A percentile compares a stretch with the other conserved stretches of the same genome.
These are phyloP conservation scores for Monilinia fructicola DNA, from an alignment of 2,329 filamentous ascomycete species.

Conservation along the genomic window DNA sequence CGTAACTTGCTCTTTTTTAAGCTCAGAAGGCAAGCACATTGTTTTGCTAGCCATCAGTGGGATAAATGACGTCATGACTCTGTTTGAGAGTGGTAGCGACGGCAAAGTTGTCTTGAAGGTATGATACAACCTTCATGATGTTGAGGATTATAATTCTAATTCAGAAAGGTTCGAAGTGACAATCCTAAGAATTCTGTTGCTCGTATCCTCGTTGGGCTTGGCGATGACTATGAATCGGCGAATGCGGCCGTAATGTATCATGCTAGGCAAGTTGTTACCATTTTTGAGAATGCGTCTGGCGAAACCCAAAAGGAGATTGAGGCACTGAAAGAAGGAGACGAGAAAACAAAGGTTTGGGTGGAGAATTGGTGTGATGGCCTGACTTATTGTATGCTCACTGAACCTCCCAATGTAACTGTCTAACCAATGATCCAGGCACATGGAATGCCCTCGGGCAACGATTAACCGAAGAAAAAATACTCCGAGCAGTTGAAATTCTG, in stretches of 20 bases:
- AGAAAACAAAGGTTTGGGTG: slow-evolving; percentile 59
- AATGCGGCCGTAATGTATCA: slow-evolving; percentile 84
- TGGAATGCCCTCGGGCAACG: slow-evolving; percentile 91
- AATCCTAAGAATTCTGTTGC: slow-evolving; percentile 53
- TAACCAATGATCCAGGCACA: slow-evolving; percentile 54
- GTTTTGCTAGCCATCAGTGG: slow-evolving; percentile 79
- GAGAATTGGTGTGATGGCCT: slow-evolving; percentile 91
- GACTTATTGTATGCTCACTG: slow-evolving; percentile 65
- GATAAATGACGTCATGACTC: slow-evolving; percentile 65
- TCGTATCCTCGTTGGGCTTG: slow-evolving; percentile 68
- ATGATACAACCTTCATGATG: slow-evolving; percentile 28
- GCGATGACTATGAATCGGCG: slow-evolving; percentile 70
- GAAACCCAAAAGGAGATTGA: slow-evolving; percentile 50
- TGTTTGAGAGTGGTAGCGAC: slow-evolving; percentile 63
- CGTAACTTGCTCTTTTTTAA: slow-evolving; percentile 75
- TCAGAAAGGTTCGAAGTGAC: slow-evolving; percentile 64
- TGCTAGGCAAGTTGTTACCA: slow-evolving; percentile 64
- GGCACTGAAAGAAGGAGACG: slow-evolving; percentile 49
- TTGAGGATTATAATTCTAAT: background rate
- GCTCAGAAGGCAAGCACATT: slow-evolving; percentile 67
- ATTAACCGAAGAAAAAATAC: slow-evolving; percentile 77
- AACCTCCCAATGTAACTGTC: background rate
- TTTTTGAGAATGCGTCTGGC: slow-evolving; percentile 46
- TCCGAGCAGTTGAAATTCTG: slow-evolving; percentile 71
- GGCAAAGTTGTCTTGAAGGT: slow-evolving; percentile 69